Base-by-base conservation (phyloP, 805 yeast genomes). In the Kodamaea neixiangensis region DNA sequence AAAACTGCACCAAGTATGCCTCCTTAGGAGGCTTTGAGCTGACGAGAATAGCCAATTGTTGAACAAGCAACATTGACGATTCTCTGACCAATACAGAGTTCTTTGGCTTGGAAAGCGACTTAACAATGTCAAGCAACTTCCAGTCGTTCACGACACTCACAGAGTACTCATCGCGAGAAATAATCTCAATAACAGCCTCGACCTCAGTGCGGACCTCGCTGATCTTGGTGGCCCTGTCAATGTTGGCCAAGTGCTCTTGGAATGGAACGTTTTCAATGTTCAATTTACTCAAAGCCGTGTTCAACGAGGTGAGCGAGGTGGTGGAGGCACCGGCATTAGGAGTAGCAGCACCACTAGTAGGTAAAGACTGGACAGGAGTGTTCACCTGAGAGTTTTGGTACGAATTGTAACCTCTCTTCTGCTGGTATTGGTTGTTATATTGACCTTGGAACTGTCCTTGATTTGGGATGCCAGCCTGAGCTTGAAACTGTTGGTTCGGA, bases 81-180 rank as follows among this genome's bases (percentile, higher is more conserved):
- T 93, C 98, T 69, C 96, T 84, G 40, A 87, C 79, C 44, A 88
- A 65, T 6, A 89, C 72, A 2, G 92, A 75, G 64, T 83, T 87
- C 66, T 91, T 93, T 40, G 88, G 79, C 65, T 88, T 90, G 45
- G 82, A 64, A 50, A 93, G 75, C 38, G 91, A 79, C 52, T 82
- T 76, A 49, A 89, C 56, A 38, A 87, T 79, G 15, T 85, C 90
- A 11, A 67, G 62, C 15, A 94, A 55, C 45, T 83, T 78, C 90
- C 92, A 89, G 2, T 81, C 85, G 44, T 72, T 70, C 22, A 92
- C 78, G 13, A 61, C 62, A 9, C 52, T 77, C 55, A 61, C 61
- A 18, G 65, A 66, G 4, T 59, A 69, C 43, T 86, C 86, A 11
- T 54, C 60, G 47, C 60, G 50, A 43, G 89, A 69, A 18, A 31